Evolutionary conservation across 192 early-diverging fungal species (phyloP).

Genomic region (Rhizophlyctis rosea): DNA sequence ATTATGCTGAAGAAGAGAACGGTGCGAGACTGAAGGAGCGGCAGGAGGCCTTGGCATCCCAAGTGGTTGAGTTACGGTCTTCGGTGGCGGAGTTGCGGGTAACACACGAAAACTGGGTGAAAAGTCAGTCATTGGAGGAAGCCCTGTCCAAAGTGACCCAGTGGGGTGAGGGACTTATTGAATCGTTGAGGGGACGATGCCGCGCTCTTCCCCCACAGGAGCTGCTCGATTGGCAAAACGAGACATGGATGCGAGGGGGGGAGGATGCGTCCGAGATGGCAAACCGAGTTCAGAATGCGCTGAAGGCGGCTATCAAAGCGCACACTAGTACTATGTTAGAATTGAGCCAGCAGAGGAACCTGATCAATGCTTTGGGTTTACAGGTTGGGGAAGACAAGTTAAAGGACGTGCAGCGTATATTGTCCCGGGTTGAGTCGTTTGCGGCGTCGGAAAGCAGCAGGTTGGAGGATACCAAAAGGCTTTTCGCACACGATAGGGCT

Average conservation of each 20-base stretch:
- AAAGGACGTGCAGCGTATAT: background rate
- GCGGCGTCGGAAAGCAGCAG: constrained; percentile 8
- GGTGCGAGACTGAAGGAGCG: constrained; percentile 5
- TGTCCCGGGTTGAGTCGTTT: constrained; percentile 3
- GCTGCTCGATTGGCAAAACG: background rate
- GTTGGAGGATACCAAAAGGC: constrained; percentile 12
- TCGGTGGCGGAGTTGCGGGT: background rate
- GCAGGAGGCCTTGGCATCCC: constrained; percentile 3
- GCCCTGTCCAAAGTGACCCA: background rate
- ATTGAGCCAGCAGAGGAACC: background rate
- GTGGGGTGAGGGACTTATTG: constrained; percentile 7
- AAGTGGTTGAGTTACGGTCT: background rate
- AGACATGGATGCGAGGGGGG: background rate
- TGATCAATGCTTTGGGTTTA: background rate
- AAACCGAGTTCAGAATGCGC: background rate
- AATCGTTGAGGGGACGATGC: background rate
- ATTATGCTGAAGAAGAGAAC: constrained; percentile 5
- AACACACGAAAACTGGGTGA: background rate
- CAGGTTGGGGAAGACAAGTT: background rate
- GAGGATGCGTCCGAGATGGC: background rate
- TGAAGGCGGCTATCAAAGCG: constrained; percentile 2
- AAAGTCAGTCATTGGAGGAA: constrained; percentile 2
- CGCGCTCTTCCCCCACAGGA: constrained; percentile 3
- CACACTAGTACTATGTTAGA: background rate
- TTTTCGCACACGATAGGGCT: constrained; percentile 11